Percentiles rank a stretch among this genome's conserved stretches.
phyloP scores from a whole-genome alignment of 2,329 filamentous ascomycete genomes.

The Aplosporella prunicola region DNA sequence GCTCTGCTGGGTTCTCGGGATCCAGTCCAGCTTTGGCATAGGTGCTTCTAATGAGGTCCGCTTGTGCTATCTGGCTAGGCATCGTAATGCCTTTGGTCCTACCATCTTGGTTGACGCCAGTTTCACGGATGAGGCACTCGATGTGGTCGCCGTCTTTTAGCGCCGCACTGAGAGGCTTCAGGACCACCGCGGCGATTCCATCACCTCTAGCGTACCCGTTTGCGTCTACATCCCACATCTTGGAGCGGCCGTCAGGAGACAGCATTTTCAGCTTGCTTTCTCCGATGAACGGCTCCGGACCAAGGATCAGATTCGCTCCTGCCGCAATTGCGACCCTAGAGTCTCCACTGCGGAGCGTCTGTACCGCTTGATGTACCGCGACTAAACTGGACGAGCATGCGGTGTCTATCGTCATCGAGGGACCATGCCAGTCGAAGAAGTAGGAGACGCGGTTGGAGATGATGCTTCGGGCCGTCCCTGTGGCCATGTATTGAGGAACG shows the following conservation, averaged over 20 bases:
- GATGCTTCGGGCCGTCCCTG: slow-evolving; percentile 23
- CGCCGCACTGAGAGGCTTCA: slow-evolving; percentile 44
- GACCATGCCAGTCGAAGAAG: slow-evolving; percentile 27
- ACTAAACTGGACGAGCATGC: slow-evolving; percentile 28
- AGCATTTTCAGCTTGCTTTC: slow-evolving; percentile 24
- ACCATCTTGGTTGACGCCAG: slow-evolving; percentile 31
- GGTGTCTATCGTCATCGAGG: slow-evolving; percentile 31
- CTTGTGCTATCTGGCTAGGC: slow-evolving; percentile 28
- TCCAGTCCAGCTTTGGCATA: slow-evolving; percentile 29
- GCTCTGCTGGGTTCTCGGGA: slow-evolving; percentile 8
- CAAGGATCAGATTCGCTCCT: slow-evolving; percentile 19
- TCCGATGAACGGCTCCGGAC: slow-evolving; percentile 16
- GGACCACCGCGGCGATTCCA: slow-evolving; percentile 40
- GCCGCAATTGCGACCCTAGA: slow-evolving; percentile 14
- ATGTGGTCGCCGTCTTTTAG: slow-evolving; percentile 39
- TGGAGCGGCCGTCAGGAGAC: slow-evolving; percentile 18
- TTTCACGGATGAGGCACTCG: slow-evolving; percentile 29
- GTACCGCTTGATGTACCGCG: slow-evolving; percentile 18
- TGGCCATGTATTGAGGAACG: slow-evolving; percentile 16
- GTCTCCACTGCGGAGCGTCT: slow-evolving; percentile 11
- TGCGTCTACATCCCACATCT: slow-evolving; percentile 31
- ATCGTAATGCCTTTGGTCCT: slow-evolving; percentile 31
- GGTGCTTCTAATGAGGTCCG: slow-evolving; percentile 24
- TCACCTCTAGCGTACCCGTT: slow-evolving; percentile 46
- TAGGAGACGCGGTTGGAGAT: slow-evolving; percentile 29